Evolutionary conservation across 2,329 filamentous ascomycete species (phyloP).

Genomic region (Xylaria multiplex): DNA sequence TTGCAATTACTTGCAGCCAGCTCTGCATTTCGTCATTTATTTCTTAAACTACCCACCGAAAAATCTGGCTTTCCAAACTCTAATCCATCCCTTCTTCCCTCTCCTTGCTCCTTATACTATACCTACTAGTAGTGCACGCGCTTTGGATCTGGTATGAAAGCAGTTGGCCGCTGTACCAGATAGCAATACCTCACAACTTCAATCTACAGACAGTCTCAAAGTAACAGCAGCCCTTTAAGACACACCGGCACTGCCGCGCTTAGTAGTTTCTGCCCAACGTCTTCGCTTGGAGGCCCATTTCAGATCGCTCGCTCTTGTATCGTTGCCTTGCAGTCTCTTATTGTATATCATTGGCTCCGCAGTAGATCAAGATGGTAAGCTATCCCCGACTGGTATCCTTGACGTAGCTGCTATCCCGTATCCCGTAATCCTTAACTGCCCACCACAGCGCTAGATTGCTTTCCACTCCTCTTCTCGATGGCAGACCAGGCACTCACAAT

Average conservation of each 20-base stretch:
- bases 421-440: not conserved
- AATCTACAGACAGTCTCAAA: not conserved
- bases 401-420: not conserved
- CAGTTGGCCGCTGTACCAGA: constrained; percentile 5
- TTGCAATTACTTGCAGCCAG: constrained; percentile 25
- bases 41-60: constrained; percentile 9
- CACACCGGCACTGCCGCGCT: constrained; percentile 9
- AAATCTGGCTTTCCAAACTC: not conserved
- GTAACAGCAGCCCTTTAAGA: not conserved
- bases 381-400: not conserved
- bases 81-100: constrained; percentile 1
- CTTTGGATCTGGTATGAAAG: constrained; percentile 1
- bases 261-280: constrained; percentile 8
- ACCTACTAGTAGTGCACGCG: not conserved
- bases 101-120: not conserved
- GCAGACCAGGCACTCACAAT: constrained; percentile 23
- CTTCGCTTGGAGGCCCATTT: not conserved
- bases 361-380: constrained; percentile 35
- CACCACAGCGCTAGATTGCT: constrained; percentile 2
- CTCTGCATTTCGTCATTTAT: constrained; percentile 32
- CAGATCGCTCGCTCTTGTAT: not conserved
- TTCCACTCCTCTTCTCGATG: not conserved
- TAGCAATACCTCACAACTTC: constrained; percentile 1
- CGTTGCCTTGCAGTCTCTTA: not conserved
- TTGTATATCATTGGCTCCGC: constrained; percentile 6